Percentiles rank a stretch among this genome's conserved stretches.
phyloP scores from a whole-genome alignment of 129 eudicot species.

The Saussurea involucrata region DNA sequence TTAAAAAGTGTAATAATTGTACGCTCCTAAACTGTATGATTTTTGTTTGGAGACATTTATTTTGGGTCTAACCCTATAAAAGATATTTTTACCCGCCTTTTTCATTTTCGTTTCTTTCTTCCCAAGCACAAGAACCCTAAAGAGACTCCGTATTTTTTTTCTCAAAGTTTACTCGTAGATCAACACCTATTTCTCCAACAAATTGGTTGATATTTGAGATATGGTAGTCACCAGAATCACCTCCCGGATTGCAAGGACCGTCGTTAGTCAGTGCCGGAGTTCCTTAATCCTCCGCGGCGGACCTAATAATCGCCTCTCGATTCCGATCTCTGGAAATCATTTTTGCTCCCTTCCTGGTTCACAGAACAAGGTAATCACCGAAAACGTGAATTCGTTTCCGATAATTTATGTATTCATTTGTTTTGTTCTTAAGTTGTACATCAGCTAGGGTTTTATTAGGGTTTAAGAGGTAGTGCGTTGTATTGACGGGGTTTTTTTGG shows the following conservation, averaged over 20 bases:
- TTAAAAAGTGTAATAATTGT: too few relatives aligned
- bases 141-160: not conserved
- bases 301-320: conserved; percentile 10
- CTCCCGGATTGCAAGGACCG: conserved; percentile 43
- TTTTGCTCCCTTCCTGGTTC: conserved; percentile 34
- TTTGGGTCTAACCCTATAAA: too few relatives aligned
- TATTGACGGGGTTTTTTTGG: not conserved
- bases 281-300: conserved; percentile 34
- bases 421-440: not conserved
- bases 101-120: conserved; percentile 7
- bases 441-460: conserved; percentile 44
- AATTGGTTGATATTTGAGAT: not conserved
- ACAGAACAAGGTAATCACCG: conserved; percentile 35
- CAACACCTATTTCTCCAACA: not conserved
- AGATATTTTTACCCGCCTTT: not conserved
- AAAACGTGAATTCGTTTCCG: not conserved
- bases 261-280: conserved; percentile 42
- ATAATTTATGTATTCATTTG: not conserved
- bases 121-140: conserved; percentile 23
- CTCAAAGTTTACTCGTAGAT: not conserved
- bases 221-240: conserved; percentile 47
- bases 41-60: too few relatives aligned
- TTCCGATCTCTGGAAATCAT: conserved; percentile 24
- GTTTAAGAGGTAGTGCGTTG: conserved; percentile 14
- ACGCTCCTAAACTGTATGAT: too few relatives aligned